Percentiles rank a stretch among this genome's conserved stretches.
Evolutionary conservation across 1,284 basidiomycete species (phyloP).

Genomic region (Mycosarcoma mackinlayi): DNA sequence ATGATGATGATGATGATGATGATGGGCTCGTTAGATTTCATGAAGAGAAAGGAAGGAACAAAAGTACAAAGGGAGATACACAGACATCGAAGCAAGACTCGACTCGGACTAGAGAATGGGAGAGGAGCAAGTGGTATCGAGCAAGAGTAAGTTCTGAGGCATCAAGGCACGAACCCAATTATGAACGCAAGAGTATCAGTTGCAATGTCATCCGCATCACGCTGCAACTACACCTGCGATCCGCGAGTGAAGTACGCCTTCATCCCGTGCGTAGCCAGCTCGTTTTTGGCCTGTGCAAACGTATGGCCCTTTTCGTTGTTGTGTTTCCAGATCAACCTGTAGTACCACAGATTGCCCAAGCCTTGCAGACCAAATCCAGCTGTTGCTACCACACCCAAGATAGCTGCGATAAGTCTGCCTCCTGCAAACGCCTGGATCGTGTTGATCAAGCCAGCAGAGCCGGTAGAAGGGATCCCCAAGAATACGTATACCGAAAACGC

Average conservation of each 20-base stretch:
- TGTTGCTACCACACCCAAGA: constrained; percentile 81
- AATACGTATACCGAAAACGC: constrained; percentile 77
- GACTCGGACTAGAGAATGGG: no score
- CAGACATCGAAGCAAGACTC: no score
- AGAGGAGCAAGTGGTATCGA: no score
- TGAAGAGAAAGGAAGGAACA: no score
- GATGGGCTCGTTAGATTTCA: no score
- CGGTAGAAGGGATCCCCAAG: constrained; percentile 75
- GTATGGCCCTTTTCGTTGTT: constrained; percentile 74
- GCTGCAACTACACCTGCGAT: constrained; percentile 23
- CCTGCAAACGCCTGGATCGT: constrained; percentile 75
- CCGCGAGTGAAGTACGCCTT: constrained; percentile 78
- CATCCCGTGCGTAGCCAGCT: constrained; percentile 85
- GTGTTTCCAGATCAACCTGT: constrained; percentile 83
- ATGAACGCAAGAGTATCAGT: neutral
- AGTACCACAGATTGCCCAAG: constrained; percentile 83
- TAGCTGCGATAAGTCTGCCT: constrained; percentile 52
- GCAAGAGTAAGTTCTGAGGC: neutral
- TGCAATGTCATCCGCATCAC: neutral
- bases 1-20: no score
- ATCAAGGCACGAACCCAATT: neutral
- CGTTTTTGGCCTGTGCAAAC: constrained; percentile 79
- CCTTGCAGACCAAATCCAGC: constrained; percentile 89
- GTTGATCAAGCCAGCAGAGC: constrained; percentile 93
- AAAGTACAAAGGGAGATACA: no score